Evolutionary conservation across 768 basidiomycete species (phyloP), one percentile per base, ranked within the genome.

Genomic region (Scleroderma bovista): DNA sequence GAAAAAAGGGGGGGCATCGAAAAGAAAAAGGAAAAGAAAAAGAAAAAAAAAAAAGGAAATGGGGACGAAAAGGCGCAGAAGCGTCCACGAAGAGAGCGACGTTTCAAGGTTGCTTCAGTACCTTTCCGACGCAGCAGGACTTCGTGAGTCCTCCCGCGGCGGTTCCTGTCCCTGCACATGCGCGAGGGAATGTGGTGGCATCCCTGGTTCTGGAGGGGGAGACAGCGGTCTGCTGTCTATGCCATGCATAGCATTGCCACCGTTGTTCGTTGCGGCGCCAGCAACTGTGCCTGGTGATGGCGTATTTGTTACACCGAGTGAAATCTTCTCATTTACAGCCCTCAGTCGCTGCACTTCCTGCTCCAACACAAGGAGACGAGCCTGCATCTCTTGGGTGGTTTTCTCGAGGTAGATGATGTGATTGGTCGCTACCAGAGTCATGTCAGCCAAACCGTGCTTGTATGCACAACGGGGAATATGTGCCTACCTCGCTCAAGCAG

Each of bases 401-500:
- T 81, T 80, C 69, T 91, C 88, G 47, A 91, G 75, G 47, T 73
- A 71, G 46, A 79, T 71, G 60, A 92, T 90, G 63, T 91, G 84
- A 63, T 84, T 85, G 39, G 88, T 89, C 22, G 88, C 88, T 91
- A n/a, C n/a, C n/a, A n/a, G n/a, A n/a, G n/a, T n/a, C n/a, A n/a
- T n/a, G n/a, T n/a, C n/a, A n/a, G n/a, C n/a, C n/a, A n/a, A n/a
- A n/a, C n/a, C n/a, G n/a, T n/a, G n/a, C n/a, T n/a, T n/a, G n/a
- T n/a, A n/a, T n/a, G n/a, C n/a, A n/a, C n/a, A 44, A 47, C 43
- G 44, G 36, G 44, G 44, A 44, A 26, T 17, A 9, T 26, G 22
- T 48, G 62, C 78, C 52, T 60, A 91, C 90, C 88, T 79, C 92
- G 78, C 69, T 93, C 92, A 49, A 94, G 73, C 50, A 93, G 70